phyloP scores from a whole-genome alignment of 2,329 filamentous ascomycete species.

The Alternaria sp. region DNA sequence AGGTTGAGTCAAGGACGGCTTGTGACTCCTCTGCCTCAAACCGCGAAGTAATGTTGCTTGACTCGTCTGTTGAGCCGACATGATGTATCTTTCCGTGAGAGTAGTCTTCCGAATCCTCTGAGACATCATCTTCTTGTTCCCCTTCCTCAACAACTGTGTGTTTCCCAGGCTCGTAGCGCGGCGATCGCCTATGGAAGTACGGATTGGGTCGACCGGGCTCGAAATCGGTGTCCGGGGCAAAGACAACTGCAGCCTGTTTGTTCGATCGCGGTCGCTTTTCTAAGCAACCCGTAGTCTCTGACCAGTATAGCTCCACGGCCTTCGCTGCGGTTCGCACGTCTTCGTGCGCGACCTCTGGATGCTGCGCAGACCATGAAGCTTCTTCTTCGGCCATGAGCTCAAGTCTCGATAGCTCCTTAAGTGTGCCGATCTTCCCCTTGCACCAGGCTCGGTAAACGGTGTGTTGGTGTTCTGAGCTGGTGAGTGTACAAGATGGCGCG shows the following conservation, averaged over 20 bases:
- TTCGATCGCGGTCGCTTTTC: conserved; percentile 3
- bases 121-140: conserved; percentile 11
- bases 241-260: conserved; percentile 20
- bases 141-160: conserved; percentile 17
- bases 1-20: conserved; percentile 3
- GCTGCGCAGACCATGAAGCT: conserved; percentile 20
- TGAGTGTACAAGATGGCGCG: conserved; percentile 23
- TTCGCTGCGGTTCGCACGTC: conserved; percentile 31
- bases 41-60: not conserved
- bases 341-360: conserved; percentile 10
- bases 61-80: not conserved
- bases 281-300: conserved; percentile 14
- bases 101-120: conserved; percentile 31
- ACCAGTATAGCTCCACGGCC: conserved; percentile 36
- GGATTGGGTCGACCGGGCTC: conserved; percentile 24
- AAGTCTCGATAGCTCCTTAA: conserved; percentile 27
- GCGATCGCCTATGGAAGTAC: conserved; percentile 35
- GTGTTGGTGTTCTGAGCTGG: conserved; percentile 30
- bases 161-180: conserved; percentile 39
- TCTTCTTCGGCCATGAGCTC: conserved; percentile 31
- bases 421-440: conserved; percentile 28
- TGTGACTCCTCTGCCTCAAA: not conserved
- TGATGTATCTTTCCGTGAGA: conserved; percentile 10
- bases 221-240: conserved; percentile 30
- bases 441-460: conserved; percentile 31